Evolutionary conservation across 2,329 filamentous ascomycete species (phyloP), one percentile per base, ranked within the genome.

Genomic region (Fusarium subtropicale): DNA sequence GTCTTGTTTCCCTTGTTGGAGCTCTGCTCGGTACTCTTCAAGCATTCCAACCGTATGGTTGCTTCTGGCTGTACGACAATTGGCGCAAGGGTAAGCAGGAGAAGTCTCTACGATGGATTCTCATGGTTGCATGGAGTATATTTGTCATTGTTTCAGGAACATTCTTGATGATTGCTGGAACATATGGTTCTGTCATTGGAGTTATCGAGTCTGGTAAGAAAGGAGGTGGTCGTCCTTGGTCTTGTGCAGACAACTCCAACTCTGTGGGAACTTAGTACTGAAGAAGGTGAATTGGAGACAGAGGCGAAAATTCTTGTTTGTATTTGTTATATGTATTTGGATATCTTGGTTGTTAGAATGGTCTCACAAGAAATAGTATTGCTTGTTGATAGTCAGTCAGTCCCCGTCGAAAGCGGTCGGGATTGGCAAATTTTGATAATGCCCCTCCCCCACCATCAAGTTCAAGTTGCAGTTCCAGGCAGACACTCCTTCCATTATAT

Each of bases 141-240:
- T 68, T 65, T 34, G 47, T 68, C 7, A 62, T 69, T 10, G 31
- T 58, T 22, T 38, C 60, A 24, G 73, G 72, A 8, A 69, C 64
- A 0, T 84, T 84, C 61, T 57, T 83, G 7, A 83, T 80, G 76
- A 69, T 84, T 52, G 79, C 75, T 15, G 82, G 82, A 3, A 83
- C 81, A 1, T 84, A 83, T 54, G 82, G 81, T 3, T 81, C 81
- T 6, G 68, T 84, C 13, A 71, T 81, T 16, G 75, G 68, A 9
- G 66, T 72, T 48, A 77, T 74, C 16, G 73, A 79, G 9, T 73
- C 74, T 4, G 82, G 82, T 59, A 73, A 74, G 31, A 60, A 7
- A 77, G 77, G 4, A 79, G 79, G 1, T 79, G 79, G 13, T 68
- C 48, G 71, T 5, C 79, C 79, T 1, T 83, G 79, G 76, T 80